Percentiles rank a stretch among this genome's conserved stretches.
phyloP scores from a whole-genome alignment of 1,284 basidiomycete species.

The Ustilago cynodontis region DNA sequence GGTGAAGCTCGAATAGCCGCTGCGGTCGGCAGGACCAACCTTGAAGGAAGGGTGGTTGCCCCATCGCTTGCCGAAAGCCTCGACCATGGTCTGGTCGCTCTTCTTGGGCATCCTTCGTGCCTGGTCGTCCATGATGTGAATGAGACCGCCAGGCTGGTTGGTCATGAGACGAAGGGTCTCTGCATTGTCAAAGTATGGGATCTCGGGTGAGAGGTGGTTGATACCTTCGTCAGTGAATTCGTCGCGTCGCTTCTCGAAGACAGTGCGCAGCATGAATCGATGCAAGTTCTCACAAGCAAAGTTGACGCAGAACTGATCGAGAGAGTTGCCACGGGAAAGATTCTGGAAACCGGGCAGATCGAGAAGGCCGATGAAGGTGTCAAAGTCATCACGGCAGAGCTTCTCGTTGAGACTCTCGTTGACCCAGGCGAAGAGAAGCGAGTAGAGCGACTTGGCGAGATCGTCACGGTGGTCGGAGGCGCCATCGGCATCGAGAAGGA shows the following conservation, averaged over 20 bases:
- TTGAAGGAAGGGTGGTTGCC: slow-evolving; percentile 88
- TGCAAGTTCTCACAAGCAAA: slow-evolving; percentile 93
- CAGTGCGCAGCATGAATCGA: slow-evolving; percentile 81
- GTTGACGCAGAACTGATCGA: slow-evolving; percentile 97
- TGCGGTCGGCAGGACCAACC: slow-evolving; percentile 73
- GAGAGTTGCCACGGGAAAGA: slow-evolving; percentile 81
- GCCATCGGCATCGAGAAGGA: slow-evolving; percentile 93
- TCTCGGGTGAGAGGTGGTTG: slow-evolving; percentile 77
- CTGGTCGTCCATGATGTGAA: slow-evolving; percentile 98
- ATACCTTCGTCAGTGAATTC: slow-evolving; percentile 91
- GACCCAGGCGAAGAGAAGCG: slow-evolving; percentile 94
- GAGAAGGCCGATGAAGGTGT: slow-evolving; percentile 91
- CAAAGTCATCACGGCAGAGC: slow-evolving; percentile 72
- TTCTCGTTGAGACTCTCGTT: slow-evolving; percentile 96
- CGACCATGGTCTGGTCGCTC: slow-evolving; percentile 92
- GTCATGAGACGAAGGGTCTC: slow-evolving; percentile 89
- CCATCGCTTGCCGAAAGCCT: slow-evolving; percentile 93
- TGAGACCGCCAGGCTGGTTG: slow-evolving; percentile 87
- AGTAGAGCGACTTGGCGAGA: slow-evolving; percentile 91
- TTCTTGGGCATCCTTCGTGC: slow-evolving; percentile 86
- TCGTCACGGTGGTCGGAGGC: slow-evolving; percentile 93
- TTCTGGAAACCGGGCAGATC: slow-evolving; percentile 86
- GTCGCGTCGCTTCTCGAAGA: slow-evolving; percentile 82
- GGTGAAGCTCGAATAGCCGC: slow-evolving; percentile 87
- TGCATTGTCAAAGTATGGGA: slow-evolving; percentile 90